Evolutionary conservation across 176 grass and related monocot species (phyloP).

Genomic region (Microstegium vimineum): DNA sequence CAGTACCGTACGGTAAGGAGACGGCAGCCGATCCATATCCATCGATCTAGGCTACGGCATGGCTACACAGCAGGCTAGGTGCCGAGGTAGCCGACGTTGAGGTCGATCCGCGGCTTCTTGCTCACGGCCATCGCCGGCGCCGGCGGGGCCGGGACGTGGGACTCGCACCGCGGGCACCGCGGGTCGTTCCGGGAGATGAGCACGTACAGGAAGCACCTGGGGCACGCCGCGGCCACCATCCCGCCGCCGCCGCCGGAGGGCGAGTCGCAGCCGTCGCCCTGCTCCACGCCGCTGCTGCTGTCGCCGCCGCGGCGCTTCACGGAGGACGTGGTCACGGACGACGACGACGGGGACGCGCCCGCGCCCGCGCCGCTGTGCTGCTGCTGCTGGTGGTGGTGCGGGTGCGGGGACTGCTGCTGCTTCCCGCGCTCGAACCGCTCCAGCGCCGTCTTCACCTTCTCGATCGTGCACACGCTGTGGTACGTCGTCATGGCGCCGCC

Average conservation of each 20-base stretch:
- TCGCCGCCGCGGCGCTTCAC: conserved; percentile 38
- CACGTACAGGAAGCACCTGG: conserved; percentile 89
- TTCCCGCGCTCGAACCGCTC: conserved; percentile 68
- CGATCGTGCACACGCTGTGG: conserved; percentile 93
- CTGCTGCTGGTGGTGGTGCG: conserved; percentile 2
- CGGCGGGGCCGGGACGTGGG: conserved; percentile 51
- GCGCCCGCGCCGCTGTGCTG: conserved; percentile 22
- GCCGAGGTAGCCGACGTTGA: conserved; percentile 52
- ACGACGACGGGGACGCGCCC: conserved; percentile 58
- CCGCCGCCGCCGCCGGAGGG: conserved; percentile 29
- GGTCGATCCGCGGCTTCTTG: conserved; percentile 79
- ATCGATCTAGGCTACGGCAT: not conserved
- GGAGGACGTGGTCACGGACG: conserved; percentile 62
- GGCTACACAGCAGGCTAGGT: conserved; percentile 1
- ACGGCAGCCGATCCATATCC: not conserved
- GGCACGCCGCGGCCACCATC: conserved; percentile 83
- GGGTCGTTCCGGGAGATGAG: conserved; percentile 79
- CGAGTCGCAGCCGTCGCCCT: conserved; percentile 60
- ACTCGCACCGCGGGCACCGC: conserved; percentile 75
- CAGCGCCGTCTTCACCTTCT: conserved; percentile 75
- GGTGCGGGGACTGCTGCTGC: not conserved
- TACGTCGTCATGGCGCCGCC: conserved; percentile 21
- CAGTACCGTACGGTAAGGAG: not conserved
- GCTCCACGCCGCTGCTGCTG: conserved; percentile 38
- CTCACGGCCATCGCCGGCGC: not conserved